Evolutionary conservation across 73 alveolate genomes (phyloP).

Genomic region (Stentor roeselii): DNA sequence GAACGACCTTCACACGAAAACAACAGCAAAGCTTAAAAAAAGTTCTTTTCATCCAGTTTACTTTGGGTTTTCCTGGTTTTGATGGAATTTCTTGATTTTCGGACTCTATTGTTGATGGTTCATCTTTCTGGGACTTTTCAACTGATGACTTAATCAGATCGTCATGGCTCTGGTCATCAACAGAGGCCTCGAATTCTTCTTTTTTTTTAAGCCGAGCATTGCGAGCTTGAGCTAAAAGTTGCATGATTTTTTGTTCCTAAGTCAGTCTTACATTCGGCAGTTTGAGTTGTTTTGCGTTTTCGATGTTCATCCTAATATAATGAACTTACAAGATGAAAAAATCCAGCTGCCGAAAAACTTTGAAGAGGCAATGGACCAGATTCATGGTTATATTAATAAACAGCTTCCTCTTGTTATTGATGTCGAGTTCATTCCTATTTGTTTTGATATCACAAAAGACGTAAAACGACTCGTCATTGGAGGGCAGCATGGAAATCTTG

Average conservation of each 20-base stretch:
- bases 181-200: no score
- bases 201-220: neutral
- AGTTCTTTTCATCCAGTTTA: neutral
- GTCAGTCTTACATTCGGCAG: neutral
- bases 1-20: neutral
- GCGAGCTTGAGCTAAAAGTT: neutral
- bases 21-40: neutral
- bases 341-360: neutral
- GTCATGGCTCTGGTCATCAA: no score
- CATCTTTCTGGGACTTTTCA: no score
- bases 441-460: neutral
- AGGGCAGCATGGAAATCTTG: neutral
- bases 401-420: neutral
- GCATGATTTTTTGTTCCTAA: neutral
- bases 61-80: no score
- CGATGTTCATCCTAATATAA: neutral
- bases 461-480: neutral
- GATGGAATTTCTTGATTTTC: no score
- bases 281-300: neutral
- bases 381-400: neutral
- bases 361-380: neutral
- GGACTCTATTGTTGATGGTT: no score
- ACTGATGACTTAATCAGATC: no score
- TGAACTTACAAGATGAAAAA: no score
- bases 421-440: neutral